These are phyloP conservation scores for Uromyces viciae-fabae DNA, from an alignment of 1,284 basidiomycete species.

Conservation along the genomic window DNA sequence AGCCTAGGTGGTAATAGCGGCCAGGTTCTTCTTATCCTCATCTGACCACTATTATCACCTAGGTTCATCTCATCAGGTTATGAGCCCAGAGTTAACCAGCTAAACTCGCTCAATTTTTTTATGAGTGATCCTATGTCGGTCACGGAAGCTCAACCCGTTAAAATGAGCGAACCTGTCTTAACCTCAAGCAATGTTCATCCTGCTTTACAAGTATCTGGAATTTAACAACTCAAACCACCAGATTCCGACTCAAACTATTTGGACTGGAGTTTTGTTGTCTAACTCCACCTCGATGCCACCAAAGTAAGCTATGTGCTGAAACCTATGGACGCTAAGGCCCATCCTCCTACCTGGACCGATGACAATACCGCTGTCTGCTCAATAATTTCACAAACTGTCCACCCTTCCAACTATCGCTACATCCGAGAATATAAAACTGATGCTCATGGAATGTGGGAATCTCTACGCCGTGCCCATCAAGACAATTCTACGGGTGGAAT, in stretches of 20 bases:
- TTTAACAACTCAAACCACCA: too few relatives aligned
- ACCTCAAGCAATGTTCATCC: too few relatives aligned
- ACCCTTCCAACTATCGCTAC: not conserved
- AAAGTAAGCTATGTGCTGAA: not conserved
- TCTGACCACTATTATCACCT: too few relatives aligned
- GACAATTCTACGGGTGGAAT: constrained; percentile 3
- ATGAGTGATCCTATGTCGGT: too few relatives aligned
- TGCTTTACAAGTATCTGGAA: too few relatives aligned
- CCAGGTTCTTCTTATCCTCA: too few relatives aligned
- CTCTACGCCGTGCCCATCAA: not conserved
- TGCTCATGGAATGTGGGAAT: not conserved
- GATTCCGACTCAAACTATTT: constrained; percentile 1
- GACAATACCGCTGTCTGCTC: constrained; percentile 16
- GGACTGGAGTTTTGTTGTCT: not conserved
- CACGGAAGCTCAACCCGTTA: too few relatives aligned
- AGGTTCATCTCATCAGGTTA: too few relatives aligned
- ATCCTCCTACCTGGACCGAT: not conserved
- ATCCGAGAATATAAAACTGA: not conserved
- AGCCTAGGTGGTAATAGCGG: too few relatives aligned
- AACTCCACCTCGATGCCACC: not conserved
- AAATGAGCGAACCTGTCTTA: too few relatives aligned
- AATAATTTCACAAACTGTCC: not conserved
- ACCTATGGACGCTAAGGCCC: not conserved
- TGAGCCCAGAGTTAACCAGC: too few relatives aligned
- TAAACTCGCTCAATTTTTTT: too few relatives aligned